phyloP scores from a whole-genome alignment of 2,329 filamentous ascomycete species.

The Chaetomium globosum region DNA sequence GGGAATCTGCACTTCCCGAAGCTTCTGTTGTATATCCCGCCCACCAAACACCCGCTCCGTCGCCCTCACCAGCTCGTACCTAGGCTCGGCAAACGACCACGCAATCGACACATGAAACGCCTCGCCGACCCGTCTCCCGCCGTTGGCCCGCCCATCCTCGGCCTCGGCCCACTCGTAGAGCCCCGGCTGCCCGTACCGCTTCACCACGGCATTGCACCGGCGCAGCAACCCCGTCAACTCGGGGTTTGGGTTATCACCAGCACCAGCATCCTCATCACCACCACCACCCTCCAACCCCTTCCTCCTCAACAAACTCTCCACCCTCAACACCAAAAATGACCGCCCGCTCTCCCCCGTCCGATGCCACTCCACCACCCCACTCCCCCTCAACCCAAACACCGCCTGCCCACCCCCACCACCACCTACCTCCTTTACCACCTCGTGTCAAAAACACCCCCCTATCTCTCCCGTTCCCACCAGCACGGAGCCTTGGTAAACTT shows the following conservation, averaged over 20 bases:
- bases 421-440: constrained; percentile 52
- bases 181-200: constrained; percentile 64
- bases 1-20: constrained; percentile 51
- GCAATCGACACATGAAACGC: constrained; percentile 88
- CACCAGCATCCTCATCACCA: constrained; percentile 60
- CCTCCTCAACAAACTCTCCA: constrained; percentile 43
- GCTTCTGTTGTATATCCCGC: constrained; percentile 33
- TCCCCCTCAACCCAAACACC: constrained; percentile 41
- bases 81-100: constrained; percentile 69
- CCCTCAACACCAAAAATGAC: constrained; percentile 80
- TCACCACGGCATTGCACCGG: constrained; percentile 66
- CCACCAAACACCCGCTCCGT: constrained; percentile 42
- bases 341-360: constrained; percentile 63
- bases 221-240: constrained; percentile 65
- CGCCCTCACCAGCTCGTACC: constrained; percentile 45
- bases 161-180: constrained; percentile 60
- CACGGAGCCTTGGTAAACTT: constrained; percentile 86
- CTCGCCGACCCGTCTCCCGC: constrained; percentile 38
- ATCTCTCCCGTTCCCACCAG: constrained; percentile 72
- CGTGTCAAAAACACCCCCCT: constrained; percentile 66
- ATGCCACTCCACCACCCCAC: constrained; percentile 51
- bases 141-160: constrained; percentile 24
- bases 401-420: constrained; percentile 33
- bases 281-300: constrained; percentile 57
- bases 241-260: constrained; percentile 44